These are phyloP conservation scores for Xylariaceae sp. DNA, from an alignment of 2,329 filamentous ascomycete species.

Conservation along the genomic window DNA sequence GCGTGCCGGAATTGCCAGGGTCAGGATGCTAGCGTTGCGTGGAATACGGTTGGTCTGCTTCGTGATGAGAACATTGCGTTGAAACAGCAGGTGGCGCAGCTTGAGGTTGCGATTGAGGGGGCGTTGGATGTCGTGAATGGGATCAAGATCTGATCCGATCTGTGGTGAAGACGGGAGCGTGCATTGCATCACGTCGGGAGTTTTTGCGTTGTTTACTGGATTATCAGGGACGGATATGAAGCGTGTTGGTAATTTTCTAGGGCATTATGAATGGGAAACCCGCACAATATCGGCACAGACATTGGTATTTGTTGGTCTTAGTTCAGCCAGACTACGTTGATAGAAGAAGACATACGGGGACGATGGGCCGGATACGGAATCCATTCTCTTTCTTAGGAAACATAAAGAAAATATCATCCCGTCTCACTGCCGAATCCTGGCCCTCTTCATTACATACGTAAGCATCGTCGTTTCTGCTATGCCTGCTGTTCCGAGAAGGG, in stretches of 20 bases:
- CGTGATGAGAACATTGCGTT: slow-evolving; percentile 59
- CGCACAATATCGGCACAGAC: too few species aligned
- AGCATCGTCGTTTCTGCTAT: neutral
- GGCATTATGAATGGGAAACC: too few species aligned
- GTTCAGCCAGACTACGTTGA: neutral
- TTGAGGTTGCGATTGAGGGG: slow-evolving; percentile 58
- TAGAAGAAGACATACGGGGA: neutral
- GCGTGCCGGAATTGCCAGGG: slow-evolving; percentile 56
- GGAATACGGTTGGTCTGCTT: slow-evolving; percentile 60
- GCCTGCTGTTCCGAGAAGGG: neutral
- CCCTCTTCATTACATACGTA: neutral
- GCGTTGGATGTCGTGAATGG: slow-evolving; percentile 58
- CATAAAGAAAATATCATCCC: neutral
- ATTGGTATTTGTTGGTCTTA: neutral
- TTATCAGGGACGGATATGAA: too few species aligned
- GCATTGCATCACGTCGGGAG: too few species aligned
- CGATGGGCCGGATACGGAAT: neutral
- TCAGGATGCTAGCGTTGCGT: slow-evolving; percentile 55
- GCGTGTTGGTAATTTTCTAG: too few species aligned
- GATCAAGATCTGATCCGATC: slow-evolving; percentile 39
- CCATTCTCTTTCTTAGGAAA: neutral
- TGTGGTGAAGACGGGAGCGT: too few species aligned
- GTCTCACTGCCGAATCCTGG: neutral
- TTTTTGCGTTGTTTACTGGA: too few species aligned
- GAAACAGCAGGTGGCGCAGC: slow-evolving; percentile 54